Evolutionary conservation across 768 basidiomycete species (phyloP).

Genomic region (Leccinum subtestaceum): DNA sequence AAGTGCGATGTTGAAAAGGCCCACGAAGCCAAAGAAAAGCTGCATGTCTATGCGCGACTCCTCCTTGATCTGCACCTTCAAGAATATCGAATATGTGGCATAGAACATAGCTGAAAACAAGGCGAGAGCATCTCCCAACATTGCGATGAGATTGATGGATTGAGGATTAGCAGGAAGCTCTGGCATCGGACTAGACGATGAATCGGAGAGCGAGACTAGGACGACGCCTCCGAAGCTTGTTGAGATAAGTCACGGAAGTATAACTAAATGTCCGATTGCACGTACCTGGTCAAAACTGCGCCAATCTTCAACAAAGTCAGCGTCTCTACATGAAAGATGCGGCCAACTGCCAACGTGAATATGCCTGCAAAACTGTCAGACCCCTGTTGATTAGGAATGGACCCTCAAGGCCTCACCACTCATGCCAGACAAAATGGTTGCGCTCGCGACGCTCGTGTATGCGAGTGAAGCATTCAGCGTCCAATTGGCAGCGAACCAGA

Average conservation of each 20-base stretch:
- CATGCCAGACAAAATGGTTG: constrained; percentile 85
- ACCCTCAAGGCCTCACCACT: constrained; percentile 57
- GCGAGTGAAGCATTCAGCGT: constrained; percentile 77
- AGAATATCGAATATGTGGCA: constrained; percentile 81
- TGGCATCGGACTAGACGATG: constrained; percentile 29
- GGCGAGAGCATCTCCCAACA: constrained; percentile 77
- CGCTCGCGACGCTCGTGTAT: constrained; percentile 91
- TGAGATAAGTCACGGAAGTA: constrained; percentile 7
- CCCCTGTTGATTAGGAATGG: not conserved
- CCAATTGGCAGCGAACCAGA: constrained; percentile 98
- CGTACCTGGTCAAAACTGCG: constrained; percentile 79
- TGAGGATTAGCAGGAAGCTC: constrained; percentile 9
- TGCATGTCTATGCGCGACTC: constrained; percentile 91
- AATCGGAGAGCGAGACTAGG: constrained; percentile 88
- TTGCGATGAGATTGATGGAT: constrained; percentile 28
- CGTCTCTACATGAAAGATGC: constrained; percentile 76
- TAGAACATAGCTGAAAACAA: constrained; percentile 87
- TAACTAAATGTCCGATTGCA: not conserved
- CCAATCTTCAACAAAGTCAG: constrained; percentile 68
- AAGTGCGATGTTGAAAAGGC: constrained; percentile 74
- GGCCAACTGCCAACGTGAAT: constrained; percentile 86
- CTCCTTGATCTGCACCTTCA: constrained; percentile 81
- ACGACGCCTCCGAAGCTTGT: constrained; percentile 77
- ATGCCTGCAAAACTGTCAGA: constrained; percentile 56
- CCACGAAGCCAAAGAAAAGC: constrained; percentile 92